These are phyloP conservation scores for Ensete ventricosum DNA, from an alignment of 176 grass and related monocot species.

Conservation along the genomic window DNA sequence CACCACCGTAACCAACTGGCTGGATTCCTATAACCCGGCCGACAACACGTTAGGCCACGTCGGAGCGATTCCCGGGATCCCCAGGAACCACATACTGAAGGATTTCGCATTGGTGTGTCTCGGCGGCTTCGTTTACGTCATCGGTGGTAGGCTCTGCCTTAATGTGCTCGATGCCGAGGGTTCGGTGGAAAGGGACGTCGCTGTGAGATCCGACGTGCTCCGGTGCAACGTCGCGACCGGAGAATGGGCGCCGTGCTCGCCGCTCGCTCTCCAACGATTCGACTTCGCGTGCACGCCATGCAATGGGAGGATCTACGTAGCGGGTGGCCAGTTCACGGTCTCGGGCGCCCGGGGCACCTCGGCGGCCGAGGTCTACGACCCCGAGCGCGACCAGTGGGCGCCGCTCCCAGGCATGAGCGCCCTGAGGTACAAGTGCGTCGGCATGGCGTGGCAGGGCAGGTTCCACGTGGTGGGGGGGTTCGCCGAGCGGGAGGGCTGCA, in stretches of 20 bases:
- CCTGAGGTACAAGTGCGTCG: conserved; percentile 53
- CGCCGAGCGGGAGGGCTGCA: conserved; percentile 34
- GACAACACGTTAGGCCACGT: conserved; percentile 41
- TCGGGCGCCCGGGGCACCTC: conserved; percentile 46
- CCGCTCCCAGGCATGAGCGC: conserved; percentile 50
- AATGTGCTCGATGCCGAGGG: conserved; percentile 7
- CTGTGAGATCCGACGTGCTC: conserved; percentile 37
- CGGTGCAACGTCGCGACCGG: conserved; percentile 31
- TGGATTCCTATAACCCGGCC: conserved; percentile 43
- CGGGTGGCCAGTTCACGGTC: conserved; percentile 41
- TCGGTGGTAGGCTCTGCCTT: conserved; percentile 49
- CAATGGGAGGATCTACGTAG: conserved; percentile 44
- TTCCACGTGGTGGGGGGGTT: conserved; percentile 66
- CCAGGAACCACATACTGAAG: conserved; percentile 39
- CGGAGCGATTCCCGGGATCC: conserved; percentile 35
- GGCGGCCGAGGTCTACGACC: conserved; percentile 39
- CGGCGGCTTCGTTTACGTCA: conserved; percentile 33
- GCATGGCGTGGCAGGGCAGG: conserved; percentile 49
- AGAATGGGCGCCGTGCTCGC: conserved; percentile 38
- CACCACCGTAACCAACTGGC: conserved; percentile 13
- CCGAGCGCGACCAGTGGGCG: conserved; percentile 27
- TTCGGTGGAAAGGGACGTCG: conserved; percentile 20
- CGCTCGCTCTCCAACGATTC: conserved; percentile 41
- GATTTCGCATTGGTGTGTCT: conserved; percentile 38
- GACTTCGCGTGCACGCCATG: conserved; percentile 57